A percentile compares a stretch with the other conserved stretches of the same genome.
These are phyloP conservation scores for Saccharum hybrid DNA, from an alignment of 202 grass and related monocot genomes.

Conservation along the genomic window DNA sequence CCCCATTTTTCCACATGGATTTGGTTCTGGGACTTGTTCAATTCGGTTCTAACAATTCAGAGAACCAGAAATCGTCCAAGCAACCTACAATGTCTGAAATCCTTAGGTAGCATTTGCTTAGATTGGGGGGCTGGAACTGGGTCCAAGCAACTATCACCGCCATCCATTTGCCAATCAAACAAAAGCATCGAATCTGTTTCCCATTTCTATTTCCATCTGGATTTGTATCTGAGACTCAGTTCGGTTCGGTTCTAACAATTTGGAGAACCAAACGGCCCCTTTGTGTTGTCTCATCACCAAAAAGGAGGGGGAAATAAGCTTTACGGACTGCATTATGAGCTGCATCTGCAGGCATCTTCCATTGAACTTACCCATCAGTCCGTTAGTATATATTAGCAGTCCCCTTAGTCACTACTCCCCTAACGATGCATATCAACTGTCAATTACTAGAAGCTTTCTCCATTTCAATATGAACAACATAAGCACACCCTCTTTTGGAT, in stretches of 20 bases:
- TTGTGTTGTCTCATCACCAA: background rate
- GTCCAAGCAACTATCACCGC: too few species aligned
- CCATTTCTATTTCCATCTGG: too few species aligned
- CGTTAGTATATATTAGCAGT: background rate
- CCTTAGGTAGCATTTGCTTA: too few species aligned
- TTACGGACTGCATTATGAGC: background rate
- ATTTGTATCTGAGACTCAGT: too few species aligned
- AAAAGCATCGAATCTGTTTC: too few species aligned
- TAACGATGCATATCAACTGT: conserved; percentile 13
- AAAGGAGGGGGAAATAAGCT: background rate
- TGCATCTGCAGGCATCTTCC: conserved; percentile 27
- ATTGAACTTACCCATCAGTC: background rate
- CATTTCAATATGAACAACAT: too few species aligned
- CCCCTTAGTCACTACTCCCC: background rate
- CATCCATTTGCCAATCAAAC: too few species aligned
- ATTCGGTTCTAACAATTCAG: background rate
- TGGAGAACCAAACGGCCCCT: too few species aligned
- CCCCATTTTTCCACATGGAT: background rate
- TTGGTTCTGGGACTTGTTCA: background rate
- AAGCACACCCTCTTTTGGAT: background rate
- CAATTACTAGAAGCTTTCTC: background rate
- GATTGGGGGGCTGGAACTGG: too few species aligned
- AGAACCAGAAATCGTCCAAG: too few species aligned
- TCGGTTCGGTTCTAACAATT: too few species aligned
- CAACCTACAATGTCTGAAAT: background rate